phyloP scores from a whole-genome alignment of 257 asterid species.

The Hygrophila difformis region DNA sequence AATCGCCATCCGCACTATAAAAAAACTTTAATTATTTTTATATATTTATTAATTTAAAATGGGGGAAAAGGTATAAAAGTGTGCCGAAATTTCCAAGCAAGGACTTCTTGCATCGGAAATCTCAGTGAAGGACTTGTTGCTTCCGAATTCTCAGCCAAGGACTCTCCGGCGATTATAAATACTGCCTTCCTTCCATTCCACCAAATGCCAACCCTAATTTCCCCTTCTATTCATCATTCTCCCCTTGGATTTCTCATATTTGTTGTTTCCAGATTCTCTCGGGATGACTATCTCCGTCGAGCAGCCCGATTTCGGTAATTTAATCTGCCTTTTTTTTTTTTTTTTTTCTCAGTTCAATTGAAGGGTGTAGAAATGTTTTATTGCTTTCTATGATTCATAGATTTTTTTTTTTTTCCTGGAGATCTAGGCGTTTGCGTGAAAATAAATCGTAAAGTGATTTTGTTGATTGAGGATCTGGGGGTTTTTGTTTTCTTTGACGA shows the following conservation, averaged over 20 bases:
- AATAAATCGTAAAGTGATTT: not conserved
- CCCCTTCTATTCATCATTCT: not conserved
- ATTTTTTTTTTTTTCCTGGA: too few species aligned
- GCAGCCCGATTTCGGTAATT: constrained; percentile 44
- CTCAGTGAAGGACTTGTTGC: constrained; percentile 62
- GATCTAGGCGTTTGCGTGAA: too few species aligned
- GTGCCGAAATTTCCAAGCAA: constrained; percentile 44
- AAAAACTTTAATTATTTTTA: too few species aligned
- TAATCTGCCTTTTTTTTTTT: not conserved
- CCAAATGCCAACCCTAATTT: constrained; percentile 13
- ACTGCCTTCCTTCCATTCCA: constrained; percentile 18
- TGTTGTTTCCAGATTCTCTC: not conserved
- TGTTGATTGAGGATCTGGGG: not conserved
- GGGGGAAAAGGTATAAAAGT: constrained; percentile 12
- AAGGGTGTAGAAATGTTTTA: not conserved
- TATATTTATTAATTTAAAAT: too few species aligned
- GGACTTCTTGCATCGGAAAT: too few species aligned
- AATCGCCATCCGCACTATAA: too few species aligned
- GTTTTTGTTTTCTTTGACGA: not conserved
- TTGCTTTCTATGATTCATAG: not conserved
- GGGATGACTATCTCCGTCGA: constrained; percentile 62
- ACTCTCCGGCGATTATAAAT: constrained; percentile 84
- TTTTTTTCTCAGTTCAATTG: not conserved
- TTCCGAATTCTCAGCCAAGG: constrained; percentile 82
- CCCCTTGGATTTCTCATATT: not conserved